A percentile compares a stretch with the other conserved stretches of the same genome.
Conservation (phyloP, 2,329 filamentous ascomycete species). For the Graphiopsis chlorocephala region DNA sequence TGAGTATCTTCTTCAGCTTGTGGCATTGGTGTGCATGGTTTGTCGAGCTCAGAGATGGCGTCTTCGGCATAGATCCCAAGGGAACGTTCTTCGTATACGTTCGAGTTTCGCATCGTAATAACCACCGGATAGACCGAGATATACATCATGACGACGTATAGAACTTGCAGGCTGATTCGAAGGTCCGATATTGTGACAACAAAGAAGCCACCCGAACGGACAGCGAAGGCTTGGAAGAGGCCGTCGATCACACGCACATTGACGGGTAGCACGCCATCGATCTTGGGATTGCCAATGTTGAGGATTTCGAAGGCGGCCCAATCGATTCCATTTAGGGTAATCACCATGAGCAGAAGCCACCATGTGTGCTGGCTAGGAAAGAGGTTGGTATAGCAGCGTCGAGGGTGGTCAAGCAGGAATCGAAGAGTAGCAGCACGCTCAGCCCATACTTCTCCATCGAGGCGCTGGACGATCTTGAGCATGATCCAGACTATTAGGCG, state of each 20-base stretch:
- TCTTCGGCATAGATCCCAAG: slow-evolving; percentile 56
- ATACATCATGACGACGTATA: slow-evolving; percentile 65
- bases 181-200: slow-evolving; percentile 47
- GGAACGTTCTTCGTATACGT: slow-evolving; percentile 61
- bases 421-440: slow-evolving; percentile 46
- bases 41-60: slow-evolving; percentile 7
- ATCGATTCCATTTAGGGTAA: slow-evolving; percentile 55
- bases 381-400: slow-evolving; percentile 61
- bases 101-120: slow-evolving; percentile 59
- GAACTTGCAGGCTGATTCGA: slow-evolving; percentile 56
- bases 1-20: slow-evolving; percentile 17
- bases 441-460: slow-evolving; percentile 34
- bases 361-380: slow-evolving; percentile 61
- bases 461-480: slow-evolving; percentile 45
- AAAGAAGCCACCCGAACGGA: slow-evolving; percentile 51
- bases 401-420: slow-evolving; percentile 62
- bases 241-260: slow-evolving; percentile 54
- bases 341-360: slow-evolving; percentile 52
- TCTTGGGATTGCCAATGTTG: slow-evolving; percentile 54
- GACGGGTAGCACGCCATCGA: slow-evolving; percentile 43
- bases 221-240: slow-evolving; percentile 57
- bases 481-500: slow-evolving; percentile 58
- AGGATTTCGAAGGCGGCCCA: slow-evolving; percentile 52
- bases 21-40: slow-evolving; percentile 28
- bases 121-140: slow-evolving; percentile 61